phyloP scores from a whole-genome alignment of 441 rosid genomes.

The Iberis amara region DNA sequence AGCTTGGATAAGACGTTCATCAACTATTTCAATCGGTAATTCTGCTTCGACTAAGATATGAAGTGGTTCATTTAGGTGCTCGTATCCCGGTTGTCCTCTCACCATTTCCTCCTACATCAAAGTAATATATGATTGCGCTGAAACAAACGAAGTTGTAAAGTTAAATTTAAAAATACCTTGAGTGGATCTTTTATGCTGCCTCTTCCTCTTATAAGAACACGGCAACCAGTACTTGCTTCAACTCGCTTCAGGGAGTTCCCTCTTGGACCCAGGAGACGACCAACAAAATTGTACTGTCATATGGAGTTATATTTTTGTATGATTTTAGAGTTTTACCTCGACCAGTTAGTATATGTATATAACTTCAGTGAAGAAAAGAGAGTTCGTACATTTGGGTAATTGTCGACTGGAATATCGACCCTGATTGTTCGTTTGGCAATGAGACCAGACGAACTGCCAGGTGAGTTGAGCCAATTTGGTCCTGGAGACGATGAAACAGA shows the following conservation, averaged over 20 bases:
- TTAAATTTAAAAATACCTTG: constrained; percentile 43
- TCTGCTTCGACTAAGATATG: constrained; percentile 90
- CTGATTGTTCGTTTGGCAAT: constrained; percentile 75
- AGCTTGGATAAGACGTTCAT: constrained; percentile 81
- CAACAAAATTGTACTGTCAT: constrained; percentile 86
- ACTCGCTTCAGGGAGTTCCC: constrained; percentile 91
- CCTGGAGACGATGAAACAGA: constrained; percentile 54
- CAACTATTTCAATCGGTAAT: constrained; percentile 75
- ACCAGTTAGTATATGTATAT: not conserved
- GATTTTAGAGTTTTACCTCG: constrained; percentile 24
- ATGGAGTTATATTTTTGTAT: constrained; percentile 21
- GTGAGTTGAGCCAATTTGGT: constrained; percentile 69
- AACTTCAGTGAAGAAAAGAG: constrained; percentile 7
- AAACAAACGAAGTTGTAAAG: not conserved
- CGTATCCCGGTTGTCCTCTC: constrained; percentile 94
- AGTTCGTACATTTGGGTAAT: constrained; percentile 62
- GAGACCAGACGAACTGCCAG: constrained; percentile 69
- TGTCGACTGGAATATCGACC: constrained; percentile 81
- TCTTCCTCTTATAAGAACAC: constrained; percentile 79
- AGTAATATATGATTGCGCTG: not conserved
- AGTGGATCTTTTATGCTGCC: constrained; percentile 86
- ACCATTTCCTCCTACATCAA: constrained; percentile 71
- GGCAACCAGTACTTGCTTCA: constrained; percentile 84
- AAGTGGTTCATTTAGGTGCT: constrained; percentile 85
- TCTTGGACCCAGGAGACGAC: constrained; percentile 91